Percentiles rank a stretch among this genome's conserved stretches.
phyloP scores from a whole-genome alignment of 2,329 filamentous ascomycete genomes.

The Aspergillus fumigatiaffinis region DNA sequence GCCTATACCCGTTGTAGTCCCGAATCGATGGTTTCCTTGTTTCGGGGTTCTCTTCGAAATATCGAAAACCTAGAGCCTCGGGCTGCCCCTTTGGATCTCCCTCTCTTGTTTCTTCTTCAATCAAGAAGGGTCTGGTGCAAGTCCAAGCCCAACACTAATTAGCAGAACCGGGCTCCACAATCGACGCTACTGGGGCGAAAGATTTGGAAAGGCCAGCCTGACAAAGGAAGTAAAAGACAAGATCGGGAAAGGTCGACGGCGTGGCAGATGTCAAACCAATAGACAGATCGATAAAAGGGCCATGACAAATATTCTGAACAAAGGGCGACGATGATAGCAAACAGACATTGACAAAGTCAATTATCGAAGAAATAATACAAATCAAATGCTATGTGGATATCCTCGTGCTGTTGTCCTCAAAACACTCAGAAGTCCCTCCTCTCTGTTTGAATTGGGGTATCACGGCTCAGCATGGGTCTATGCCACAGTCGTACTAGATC shows the following conservation, averaged over 20 bases:
- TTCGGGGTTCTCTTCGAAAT: neutral
- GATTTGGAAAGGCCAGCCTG: neutral
- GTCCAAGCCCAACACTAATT: neutral
- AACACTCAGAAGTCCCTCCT: neutral
- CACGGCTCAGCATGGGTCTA: neutral
- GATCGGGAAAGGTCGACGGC: neutral
- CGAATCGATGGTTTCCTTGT: neutral
- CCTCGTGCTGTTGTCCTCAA: neutral
- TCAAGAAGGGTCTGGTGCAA: neutral
- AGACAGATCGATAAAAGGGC: neutral
- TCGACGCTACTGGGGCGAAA: neutral
- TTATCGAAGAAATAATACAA: neutral
- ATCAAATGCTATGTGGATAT: neutral
- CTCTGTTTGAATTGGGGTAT: neutral
- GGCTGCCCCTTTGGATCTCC: neutral
- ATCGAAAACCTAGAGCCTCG: neutral
- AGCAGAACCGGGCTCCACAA: neutral
- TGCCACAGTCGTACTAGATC: neutral
- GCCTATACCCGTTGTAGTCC: neutral
- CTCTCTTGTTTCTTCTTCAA: neutral
- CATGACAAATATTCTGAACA: neutral
- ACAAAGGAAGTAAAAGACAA: neutral
- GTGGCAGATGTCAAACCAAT: neutral
- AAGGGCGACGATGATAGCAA: neutral
- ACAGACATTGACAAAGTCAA: neutral